These are phyloP conservation scores for Yarrowia sp. DNA, from an alignment of 805 yeast genomes.

Conservation along the genomic window DNA sequence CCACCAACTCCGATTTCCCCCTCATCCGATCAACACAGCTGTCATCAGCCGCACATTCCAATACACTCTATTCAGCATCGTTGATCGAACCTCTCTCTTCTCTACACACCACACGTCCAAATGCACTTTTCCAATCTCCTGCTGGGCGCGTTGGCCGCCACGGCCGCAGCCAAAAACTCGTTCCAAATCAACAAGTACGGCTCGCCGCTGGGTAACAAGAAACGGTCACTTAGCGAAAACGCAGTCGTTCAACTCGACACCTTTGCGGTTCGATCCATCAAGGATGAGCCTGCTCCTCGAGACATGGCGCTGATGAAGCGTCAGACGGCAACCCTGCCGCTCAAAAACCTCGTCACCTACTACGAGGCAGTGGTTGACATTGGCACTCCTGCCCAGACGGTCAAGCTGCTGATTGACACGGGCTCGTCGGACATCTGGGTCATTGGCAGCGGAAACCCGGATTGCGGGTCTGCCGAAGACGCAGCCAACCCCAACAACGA, in stretches of 20 bases:
- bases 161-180: constrained; percentile 14
- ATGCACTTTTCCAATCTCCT: constrained; percentile 15
- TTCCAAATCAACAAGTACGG: constrained; percentile 21
- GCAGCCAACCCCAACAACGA: not conserved
- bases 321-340: constrained; percentile 4
- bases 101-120: not conserved
- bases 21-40: no score
- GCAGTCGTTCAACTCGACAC: constrained; percentile 14
- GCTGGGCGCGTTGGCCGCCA: constrained; percentile 2
- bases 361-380: constrained; percentile 35
- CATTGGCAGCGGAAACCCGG: constrained; percentile 27
- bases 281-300: constrained; percentile 8
- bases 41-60: no score
- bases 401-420: constrained; percentile 58
- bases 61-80: no score
- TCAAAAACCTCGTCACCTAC: constrained; percentile 24
- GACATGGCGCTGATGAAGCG: constrained; percentile 4
- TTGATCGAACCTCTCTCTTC: not conserved
- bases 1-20: no score
- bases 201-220: constrained; percentile 8
- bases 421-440: constrained; percentile 71
- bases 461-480: not conserved
- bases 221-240: constrained; percentile 9
- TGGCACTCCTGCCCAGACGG: constrained; percentile 55
- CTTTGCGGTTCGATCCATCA: not conserved